Base-by-base conservation (phyloP, 208 protist species). In the Tetramitus jugosus region DNA sequence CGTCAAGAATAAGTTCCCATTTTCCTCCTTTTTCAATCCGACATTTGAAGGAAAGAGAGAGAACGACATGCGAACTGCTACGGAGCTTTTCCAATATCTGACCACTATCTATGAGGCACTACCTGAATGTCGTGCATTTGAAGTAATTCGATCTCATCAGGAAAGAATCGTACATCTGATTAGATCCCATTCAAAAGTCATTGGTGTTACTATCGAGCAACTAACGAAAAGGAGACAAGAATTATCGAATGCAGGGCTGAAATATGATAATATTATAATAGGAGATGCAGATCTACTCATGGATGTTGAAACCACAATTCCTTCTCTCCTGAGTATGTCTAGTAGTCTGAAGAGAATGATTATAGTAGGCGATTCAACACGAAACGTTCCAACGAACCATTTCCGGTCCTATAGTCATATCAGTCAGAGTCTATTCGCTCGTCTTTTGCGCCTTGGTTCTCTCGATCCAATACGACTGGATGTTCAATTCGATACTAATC, bases 181-280 rank as follows among this genome's bases (percentile, higher is more conserved):
- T 3, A 87, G 81, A 10, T 91, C 90, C 65, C 90, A 96, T 78
- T 90, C 93, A 23, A 82, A 82, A 39, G 91, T 96, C 35, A 82
- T 96, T 37, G 93, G 91, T 26, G 96, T 96, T 92, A 96, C 93
- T 8, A 94, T 88, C 74, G 96, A 93, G 20, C 89, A 96, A 76
- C 92, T 93, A 0, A 85, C 91, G 0, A 60, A 96, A 10, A 93
- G 91, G 68, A 82, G 88, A 60, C 53, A 65, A 14, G 78, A 89
- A 35, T 80, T 86, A 20, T 53, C 86, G 0, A 17, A 87, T 0
- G 53, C 46, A 45, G 84, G 84, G 3, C 93, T 96, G 79, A 76
- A 89, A 43, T 96, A 89, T 81, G 91, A 96, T 82, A 94, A 90
- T 62, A 40, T 96, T 4, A 39, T 96, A 1, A 93, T 96, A 86